Base-by-base conservation (phyloP, 2,329 filamentous ascomycete genomes). In the Talaromyces sp. region DNA sequence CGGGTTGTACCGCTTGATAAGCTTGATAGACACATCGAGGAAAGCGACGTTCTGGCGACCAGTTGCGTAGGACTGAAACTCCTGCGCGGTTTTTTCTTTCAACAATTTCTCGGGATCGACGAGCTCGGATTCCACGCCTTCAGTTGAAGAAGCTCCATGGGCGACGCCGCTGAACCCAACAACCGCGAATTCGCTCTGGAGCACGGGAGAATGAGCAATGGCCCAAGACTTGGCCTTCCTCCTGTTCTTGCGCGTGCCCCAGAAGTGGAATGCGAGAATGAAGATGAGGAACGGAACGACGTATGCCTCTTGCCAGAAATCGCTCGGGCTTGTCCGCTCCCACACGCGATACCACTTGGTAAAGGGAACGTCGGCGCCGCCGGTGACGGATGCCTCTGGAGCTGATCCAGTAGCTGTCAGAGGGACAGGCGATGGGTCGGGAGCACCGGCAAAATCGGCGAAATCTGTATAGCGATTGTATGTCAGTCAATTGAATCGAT, bases 321-420 rank as follows among this genome's bases (percentile, higher is more conserved):
- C 95, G 70, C 82, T 83, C 62, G 88, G 80, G 27, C 87, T 87
- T 70, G 93, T 87, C 71, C 95, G 91, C 84, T 98, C 93, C 84
- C 96, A 95, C 63, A 98, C 82, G 60, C 92, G 91, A 80, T 98
- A 99, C 95, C 95, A 99, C 81, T 91, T 91, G 56, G 92, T 96
- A 76, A 89, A 97, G 14, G 90, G 89, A 27, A 81, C 79, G 50
- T 73, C 76, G 51, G 82, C 81, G 51, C 79, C 80, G 62, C 83
- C 81, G 55, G 77, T 75, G 49, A 77, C 70, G 59, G 80, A 77
- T 61, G 74, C 63, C 67, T 69, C 63, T 17, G 73, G 59, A 14
- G 68, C 63, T 63, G 73, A 70, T 49, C 77, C 68, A 27, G 78
- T 73, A 52, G 78, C 74, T 56, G 79, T 71, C 63, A 81, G 72